Conservation (phyloP, 2,329 filamentous ascomycete genomes). For the Monosporascus sp. region DNA sequence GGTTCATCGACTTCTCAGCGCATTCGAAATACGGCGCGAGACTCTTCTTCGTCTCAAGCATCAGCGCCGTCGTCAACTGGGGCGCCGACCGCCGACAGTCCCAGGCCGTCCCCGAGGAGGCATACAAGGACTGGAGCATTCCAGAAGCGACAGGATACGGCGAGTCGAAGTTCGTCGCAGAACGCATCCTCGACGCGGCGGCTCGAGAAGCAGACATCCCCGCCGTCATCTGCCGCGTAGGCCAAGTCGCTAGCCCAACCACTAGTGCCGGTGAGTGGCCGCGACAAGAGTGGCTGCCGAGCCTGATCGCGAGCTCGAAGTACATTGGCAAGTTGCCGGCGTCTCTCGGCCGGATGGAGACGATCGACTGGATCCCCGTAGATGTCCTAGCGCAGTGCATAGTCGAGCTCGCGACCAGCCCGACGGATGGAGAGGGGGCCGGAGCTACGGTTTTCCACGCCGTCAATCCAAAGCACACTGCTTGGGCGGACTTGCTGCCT, state of each 20-base stretch:
- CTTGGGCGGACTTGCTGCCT: too few species aligned
- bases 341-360: conserved; percentile 9
- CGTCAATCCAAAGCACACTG: too few species aligned
- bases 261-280: conserved; percentile 10
- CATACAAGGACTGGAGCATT: too few species aligned
- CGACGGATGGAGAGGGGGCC: too few species aligned
- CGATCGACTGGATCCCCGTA: conserved; percentile 16
- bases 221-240: conserved; percentile 11
- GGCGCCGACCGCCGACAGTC: too few species aligned
- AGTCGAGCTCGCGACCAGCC: conserved; percentile 13
- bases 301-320: conserved; percentile 16
- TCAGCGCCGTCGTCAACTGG: too few species aligned
- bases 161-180: conserved; percentile 20
- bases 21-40: too few species aligned
- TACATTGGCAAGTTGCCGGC: conserved; percentile 16
- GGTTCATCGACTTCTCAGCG: too few species aligned
- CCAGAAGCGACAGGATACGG: too few species aligned
- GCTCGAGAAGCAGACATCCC: conserved; percentile 10
- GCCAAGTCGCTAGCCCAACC: conserved; percentile 16
- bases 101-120: too few species aligned
- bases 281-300: conserved; percentile 18
- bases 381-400: conserved; percentile 9
- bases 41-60: too few species aligned
- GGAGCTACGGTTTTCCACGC: too few species aligned
- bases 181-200: conserved; percentile 15